Conservation (phyloP, 768 basidiomycete species). For the Leccinum disarticulatum region DNA sequence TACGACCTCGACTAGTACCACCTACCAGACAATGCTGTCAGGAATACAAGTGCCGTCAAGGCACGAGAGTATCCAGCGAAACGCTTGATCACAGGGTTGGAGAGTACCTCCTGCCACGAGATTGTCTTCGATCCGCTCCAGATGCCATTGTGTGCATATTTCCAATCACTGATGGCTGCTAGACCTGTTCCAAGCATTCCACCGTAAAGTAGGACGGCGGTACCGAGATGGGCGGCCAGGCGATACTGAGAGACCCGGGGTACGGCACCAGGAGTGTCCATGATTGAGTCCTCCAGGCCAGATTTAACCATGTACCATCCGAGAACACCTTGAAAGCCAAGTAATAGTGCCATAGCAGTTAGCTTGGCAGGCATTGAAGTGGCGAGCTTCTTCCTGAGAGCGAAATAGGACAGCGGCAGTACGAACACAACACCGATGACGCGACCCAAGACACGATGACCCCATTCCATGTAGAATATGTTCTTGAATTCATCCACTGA, state of each 20-base stretch:
- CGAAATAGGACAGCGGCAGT: conserved; percentile 80
- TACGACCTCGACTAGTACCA: not conserved
- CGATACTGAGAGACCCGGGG: conserved; percentile 97
- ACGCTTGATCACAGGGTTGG: conserved; percentile 53
- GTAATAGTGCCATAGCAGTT: conserved; percentile 69
- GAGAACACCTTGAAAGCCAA: conserved; percentile 88
- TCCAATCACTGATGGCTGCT: conserved; percentile 75
- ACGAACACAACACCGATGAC: conserved; percentile 82
- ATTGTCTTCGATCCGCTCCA: conserved; percentile 57
- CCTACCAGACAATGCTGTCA: conserved; percentile 91
- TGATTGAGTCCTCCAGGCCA: conserved; percentile 79
- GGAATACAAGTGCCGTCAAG: conserved; percentile 76
- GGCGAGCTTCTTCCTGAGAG: conserved; percentile 66
- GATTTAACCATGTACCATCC: conserved; percentile 99
- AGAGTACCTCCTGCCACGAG: conserved; percentile 47
- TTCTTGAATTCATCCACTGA: conserved; percentile 88
- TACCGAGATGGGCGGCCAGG: conserved; percentile 90
- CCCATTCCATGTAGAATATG: conserved; percentile 99
- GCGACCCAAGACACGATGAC: conserved; percentile 90
- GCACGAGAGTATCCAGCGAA: conserved; percentile 61
- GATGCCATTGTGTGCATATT: conserved; percentile 52
- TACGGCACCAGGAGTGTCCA: conserved; percentile 79
- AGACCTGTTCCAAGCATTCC: conserved; percentile 89
- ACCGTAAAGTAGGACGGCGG: conserved; percentile 87
- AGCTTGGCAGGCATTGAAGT: conserved; percentile 61